Percentiles rank a stretch among this genome's conserved stretches.
These are phyloP conservation scores for Ophiostoma montium DNA, from an alignment of 2,329 filamentous ascomycete genomes.

Conservation along the genomic window DNA sequence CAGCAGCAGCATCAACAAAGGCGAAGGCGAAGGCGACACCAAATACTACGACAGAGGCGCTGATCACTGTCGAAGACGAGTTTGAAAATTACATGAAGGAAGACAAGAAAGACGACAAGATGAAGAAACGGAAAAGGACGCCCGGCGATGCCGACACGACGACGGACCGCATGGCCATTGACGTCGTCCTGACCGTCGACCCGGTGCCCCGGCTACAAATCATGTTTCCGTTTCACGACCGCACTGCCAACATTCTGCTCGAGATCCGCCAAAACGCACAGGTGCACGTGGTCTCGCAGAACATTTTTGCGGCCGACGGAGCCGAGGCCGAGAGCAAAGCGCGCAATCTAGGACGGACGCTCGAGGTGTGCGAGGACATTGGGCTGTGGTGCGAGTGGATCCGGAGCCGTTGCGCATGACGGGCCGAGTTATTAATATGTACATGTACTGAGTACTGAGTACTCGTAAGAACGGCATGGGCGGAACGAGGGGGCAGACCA, in stretches of 20 bases:
- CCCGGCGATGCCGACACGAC: neutral
- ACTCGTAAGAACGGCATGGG: too few relatives aligned
- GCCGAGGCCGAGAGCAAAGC: slow-evolving; percentile 14
- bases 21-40: neutral
- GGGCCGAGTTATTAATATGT: neutral
- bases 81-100: slow-evolving; percentile 15
- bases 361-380: slow-evolving; percentile 38
- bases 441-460: too few relatives aligned
- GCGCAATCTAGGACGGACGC: slow-evolving; percentile 28
- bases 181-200: slow-evolving; percentile 39
- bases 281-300: slow-evolving; percentile 44
- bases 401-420: slow-evolving; percentile 20
- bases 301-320: slow-evolving; percentile 26
- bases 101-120: neutral
- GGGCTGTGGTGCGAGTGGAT: slow-evolving; percentile 42
- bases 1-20: neutral
- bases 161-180: slow-evolving; percentile 22
- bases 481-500: too few relatives aligned
- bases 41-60: slow-evolving; percentile 4
- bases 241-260: slow-evolving; percentile 39
- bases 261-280: slow-evolving; percentile 46
- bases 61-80: slow-evolving; percentile 16
- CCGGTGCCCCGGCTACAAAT: slow-evolving; percentile 35
- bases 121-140: neutral
- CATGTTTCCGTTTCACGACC: slow-evolving; percentile 35